Evolutionary conservation across 352 stramenopile species (phyloP), one percentile per base, ranked within the genome.

Genomic region (Globisporangium recalcitrans): DNA sequence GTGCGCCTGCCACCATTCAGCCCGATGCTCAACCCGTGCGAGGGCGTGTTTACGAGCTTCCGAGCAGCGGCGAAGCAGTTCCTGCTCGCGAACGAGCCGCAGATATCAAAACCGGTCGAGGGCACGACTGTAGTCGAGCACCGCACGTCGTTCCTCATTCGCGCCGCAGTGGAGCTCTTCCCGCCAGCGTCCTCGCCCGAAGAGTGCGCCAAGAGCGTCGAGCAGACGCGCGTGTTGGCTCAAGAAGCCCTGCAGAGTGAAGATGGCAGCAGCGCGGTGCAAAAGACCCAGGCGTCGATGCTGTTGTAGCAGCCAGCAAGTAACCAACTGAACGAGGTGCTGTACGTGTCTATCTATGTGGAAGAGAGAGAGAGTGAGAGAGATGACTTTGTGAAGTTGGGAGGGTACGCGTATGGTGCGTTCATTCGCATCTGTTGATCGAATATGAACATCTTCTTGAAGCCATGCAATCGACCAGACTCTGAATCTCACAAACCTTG

Each of bases 61-160:
- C 21, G 40, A 19, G 27, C 29, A 10, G 27, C 51, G 8, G 48
- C 55, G 21, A 64, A 64, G 57, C 27, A 65, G 57, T 65, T 57
- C 11, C 24, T 68, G 26, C 59, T 51, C 36, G 6, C 27, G 11
- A 38, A 67, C 29, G 46, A 62, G 42, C 22, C 52, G 46, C 46
- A 26, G 34, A 27, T 58, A 24, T 24, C 36, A 3, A 49, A 47
- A 4, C 10, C 54, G 11, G 27, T 29, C 2, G 62, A 67, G 27
- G 47, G 62, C 21, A 62, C 53, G 9, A 63, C 53, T 2, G 34
- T 59, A 14, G 62, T 67, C 21, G 62, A 67, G 62, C 62, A 67
- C 46, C 62, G 62, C 47, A 58, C 62, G 34, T 48, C 36, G n/a
- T 67, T 59, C 24, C 54, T 67, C 44, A 24, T 61, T 9, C 48